Conservation (phyloP, 345 rosid genomes). For the Sonneratia caseolaris region DNA sequence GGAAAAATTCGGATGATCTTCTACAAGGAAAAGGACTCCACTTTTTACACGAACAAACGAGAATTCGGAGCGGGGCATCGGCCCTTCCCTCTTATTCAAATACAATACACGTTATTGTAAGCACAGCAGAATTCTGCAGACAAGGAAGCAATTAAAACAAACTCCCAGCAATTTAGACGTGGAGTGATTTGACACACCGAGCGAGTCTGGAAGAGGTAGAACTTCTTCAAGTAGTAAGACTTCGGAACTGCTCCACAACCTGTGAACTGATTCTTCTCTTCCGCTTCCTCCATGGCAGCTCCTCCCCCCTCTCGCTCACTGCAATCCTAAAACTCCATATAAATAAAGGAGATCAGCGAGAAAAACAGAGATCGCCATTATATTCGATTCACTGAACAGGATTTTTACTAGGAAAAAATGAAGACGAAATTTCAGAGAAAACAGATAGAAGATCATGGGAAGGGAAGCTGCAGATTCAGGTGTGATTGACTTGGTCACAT, state of each 20-base stretch:
- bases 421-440: not conserved
- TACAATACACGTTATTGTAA: not conserved
- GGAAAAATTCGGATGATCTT: not conserved
- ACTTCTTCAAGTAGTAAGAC: slow-evolving; percentile 57
- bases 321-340: not conserved
- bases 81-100: not conserved
- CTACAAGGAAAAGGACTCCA: not conserved
- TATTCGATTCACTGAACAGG: not conserved
- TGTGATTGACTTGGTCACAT: not conserved
- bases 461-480: not conserved
- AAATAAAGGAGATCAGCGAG: not conserved
- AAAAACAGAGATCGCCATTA: not conserved
- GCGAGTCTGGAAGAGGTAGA: slow-evolving; percentile 75
- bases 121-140: not conserved
- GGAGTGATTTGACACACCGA: slow-evolving; percentile 35
- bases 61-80: not conserved
- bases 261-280: not conserved
- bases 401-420: not conserved
- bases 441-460: not conserved
- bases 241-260: slow-evolving; percentile 15
- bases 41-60: not conserved
- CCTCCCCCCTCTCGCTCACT: not conserved
- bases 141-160: not conserved
- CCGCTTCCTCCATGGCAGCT: slow-evolving; percentile 3
- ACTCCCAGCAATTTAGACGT: not conserved